Percentiles rank a stretch among this genome's conserved stretches.
These are phyloP conservation scores for Coemansia pectinata DNA, from an alignment of 192 early-diverging fungal species.

Conservation along the genomic window DNA sequence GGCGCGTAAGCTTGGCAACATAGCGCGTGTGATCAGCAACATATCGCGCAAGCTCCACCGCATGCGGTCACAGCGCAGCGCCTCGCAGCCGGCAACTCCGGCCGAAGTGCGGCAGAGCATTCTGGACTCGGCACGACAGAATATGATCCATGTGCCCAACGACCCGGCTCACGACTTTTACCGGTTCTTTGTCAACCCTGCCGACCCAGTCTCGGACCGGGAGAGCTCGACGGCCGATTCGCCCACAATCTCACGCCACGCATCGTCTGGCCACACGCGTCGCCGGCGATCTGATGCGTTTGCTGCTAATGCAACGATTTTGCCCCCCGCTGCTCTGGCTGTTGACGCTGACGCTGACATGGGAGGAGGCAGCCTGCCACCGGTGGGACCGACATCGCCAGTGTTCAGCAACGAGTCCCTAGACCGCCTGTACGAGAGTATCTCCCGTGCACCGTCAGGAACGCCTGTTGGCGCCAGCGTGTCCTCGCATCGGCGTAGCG, in stretches of 20 bases:
- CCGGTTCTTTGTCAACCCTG: slow-evolving; percentile 46
- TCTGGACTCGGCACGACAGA: slow-evolving; percentile 31
- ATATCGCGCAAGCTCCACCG: slow-evolving; percentile 41
- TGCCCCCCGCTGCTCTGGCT: no score
- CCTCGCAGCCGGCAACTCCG: slow-evolving; percentile 51
- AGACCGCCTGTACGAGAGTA: slow-evolving; percentile 9
- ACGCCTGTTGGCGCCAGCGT: slow-evolving; percentile 2
- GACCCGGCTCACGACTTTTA: slow-evolving; percentile 32
- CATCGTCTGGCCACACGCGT: slow-evolving; percentile 19
- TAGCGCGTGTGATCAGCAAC: slow-evolving; percentile 45
- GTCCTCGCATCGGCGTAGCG: slow-evolving; percentile 6
- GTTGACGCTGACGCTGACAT: background rate
- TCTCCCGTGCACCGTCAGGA: background rate
- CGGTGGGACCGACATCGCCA: background rate
- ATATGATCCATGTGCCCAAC: slow-evolving; percentile 29
- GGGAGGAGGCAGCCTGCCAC: slow-evolving; percentile 1
- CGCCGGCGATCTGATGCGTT: slow-evolving; percentile 7
- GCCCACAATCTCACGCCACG: slow-evolving; percentile 30
- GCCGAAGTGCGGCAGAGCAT: slow-evolving; percentile 46
- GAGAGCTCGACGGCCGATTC: slow-evolving; percentile 36
- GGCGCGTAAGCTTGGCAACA: slow-evolving; percentile 19
- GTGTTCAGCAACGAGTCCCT: slow-evolving; percentile 14
- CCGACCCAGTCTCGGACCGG: slow-evolving; percentile 43
- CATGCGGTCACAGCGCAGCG: slow-evolving; percentile 44
- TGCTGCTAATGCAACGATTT: background rate